These are phyloP conservation scores for Tausonia pullulans DNA, from an alignment of 1,284 basidiomycete species.

Conservation along the genomic window DNA sequence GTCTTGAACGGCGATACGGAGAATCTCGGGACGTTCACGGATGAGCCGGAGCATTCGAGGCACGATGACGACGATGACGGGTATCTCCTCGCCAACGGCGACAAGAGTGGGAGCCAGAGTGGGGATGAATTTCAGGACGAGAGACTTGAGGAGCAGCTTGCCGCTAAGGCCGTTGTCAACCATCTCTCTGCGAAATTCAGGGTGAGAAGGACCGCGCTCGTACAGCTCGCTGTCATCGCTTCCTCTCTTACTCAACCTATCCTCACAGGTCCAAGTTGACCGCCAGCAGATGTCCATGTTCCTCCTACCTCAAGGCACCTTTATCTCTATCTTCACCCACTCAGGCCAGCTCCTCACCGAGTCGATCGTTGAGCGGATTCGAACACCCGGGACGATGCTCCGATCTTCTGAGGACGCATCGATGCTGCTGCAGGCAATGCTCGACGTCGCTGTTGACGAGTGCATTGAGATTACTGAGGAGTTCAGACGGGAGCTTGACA, in stretches of 20 bases:
- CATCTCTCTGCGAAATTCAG: conserved; percentile 4
- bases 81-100: too few relatives aligned
- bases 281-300: conserved; percentile 11
- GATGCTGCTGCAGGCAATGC: conserved; percentile 20
- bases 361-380: conserved; percentile 12
- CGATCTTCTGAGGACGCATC: conserved; percentile 18
- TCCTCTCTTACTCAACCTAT: background rate
- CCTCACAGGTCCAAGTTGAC: conserved; percentile 3
- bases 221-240: background rate
- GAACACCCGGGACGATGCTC: conserved; percentile 16
- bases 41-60: too few relatives aligned
- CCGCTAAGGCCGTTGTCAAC: conserved; percentile 13
- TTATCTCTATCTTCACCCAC: conserved; percentile 19
- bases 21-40: background rate
- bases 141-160: background rate
- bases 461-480: conserved; percentile 12
- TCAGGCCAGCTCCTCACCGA: conserved; percentile 10
- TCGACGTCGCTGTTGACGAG: conserved; percentile 20
- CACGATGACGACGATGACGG: too few relatives aligned
- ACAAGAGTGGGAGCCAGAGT: too few relatives aligned
- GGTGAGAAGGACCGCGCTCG: background rate
- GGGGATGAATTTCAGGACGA: too few relatives aligned
- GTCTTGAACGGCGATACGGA: conserved; percentile 1
- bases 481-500: conserved; percentile 13
- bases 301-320: conserved; percentile 15